phyloP scores from a whole-genome alignment of 345 rosid species.

The Populus simonii region DNA sequence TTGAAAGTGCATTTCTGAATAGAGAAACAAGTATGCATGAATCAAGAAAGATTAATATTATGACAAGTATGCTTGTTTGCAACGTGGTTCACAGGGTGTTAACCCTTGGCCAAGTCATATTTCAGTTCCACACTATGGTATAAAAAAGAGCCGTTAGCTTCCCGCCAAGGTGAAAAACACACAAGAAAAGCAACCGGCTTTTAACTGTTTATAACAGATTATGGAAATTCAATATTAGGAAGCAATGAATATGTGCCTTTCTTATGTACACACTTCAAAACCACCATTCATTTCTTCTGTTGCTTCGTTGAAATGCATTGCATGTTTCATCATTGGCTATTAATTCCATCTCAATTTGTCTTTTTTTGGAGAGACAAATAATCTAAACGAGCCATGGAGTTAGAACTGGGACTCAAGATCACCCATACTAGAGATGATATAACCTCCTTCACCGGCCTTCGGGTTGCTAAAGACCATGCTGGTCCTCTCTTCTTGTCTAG shows the following conservation, averaged over 20 bases:
- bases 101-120: too few relatives aligned
- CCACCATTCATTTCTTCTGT: not conserved
- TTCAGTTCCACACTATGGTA: too few relatives aligned
- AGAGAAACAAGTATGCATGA: too few relatives aligned
- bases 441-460: slow-evolving; percentile 47
- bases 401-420: slow-evolving; percentile 75
- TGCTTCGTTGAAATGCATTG: not conserved
- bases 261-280: slow-evolving; percentile 23
- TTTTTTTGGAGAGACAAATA: not conserved
- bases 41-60: too few relatives aligned
- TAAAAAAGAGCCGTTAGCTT: slow-evolving; percentile 5
- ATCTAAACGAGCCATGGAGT: slow-evolving; percentile 46
- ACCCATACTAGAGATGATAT: slow-evolving; percentile 61
- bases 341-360: not conserved
- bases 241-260: slow-evolving; percentile 63
- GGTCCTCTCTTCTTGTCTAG: slow-evolving; percentile 59
- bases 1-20: too few relatives aligned
- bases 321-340: not conserved
- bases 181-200: slow-evolving; percentile 7
- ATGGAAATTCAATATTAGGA: not conserved
- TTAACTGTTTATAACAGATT: slow-evolving; percentile 8
- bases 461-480: slow-evolving; percentile 44
- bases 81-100: too few relatives aligned
- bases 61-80: too few relatives aligned
- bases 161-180: slow-evolving; percentile 15